Evolutionary conservation across 495 filamentous ascomycete species (phyloP).

Genomic region (Astrothelium subdiscretum): DNA sequence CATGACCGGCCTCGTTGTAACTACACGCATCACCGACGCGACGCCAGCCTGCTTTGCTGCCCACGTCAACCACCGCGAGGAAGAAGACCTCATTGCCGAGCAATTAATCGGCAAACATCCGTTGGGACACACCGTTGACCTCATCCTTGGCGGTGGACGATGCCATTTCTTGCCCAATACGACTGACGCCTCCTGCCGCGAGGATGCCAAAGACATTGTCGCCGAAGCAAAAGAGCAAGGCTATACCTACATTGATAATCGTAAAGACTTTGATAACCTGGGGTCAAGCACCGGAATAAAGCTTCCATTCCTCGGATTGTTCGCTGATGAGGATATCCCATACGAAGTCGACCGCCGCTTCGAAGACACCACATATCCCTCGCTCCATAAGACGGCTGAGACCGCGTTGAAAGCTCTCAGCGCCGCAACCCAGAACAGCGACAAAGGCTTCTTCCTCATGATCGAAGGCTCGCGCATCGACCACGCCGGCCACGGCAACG

Average conservation of each 20-base stretch:
- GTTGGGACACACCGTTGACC: conserved; percentile 73
- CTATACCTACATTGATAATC: conserved; percentile 63
- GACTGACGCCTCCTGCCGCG: conserved; percentile 63
- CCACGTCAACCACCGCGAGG: conserved; percentile 65
- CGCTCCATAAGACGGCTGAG: conserved; percentile 80
- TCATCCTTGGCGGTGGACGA: conserved; percentile 84
- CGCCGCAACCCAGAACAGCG: conserved; percentile 70
- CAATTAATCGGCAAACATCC: conserved; percentile 78
- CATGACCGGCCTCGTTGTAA: conserved; percentile 87
- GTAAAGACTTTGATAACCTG: conserved; percentile 67
- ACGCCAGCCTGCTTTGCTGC: conserved; percentile 94
- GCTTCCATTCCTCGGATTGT: conserved; percentile 79
- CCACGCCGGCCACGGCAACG: conserved; percentile 89
- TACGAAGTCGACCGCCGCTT: conserved; percentile 81
- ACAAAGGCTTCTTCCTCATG: conserved; percentile 97
- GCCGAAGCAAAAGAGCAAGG: conserved; percentile 58
- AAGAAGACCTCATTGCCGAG: conserved; percentile 83
- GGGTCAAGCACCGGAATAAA: conserved; percentile 55
- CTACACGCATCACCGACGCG: conserved; percentile 89
- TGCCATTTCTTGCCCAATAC: conserved; percentile 86
- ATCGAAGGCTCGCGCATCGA: conserved; percentile 95
- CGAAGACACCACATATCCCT: conserved; percentile 71
- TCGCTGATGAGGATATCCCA: conserved; percentile 73
- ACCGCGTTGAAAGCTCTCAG: conserved; percentile 68
- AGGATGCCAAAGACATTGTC: conserved; percentile 58